Percentiles rank a stretch among this genome's conserved stretches.
Conservation (phyloP, 192 early-diverging fungal genomes). For the Nowakowskiella sp. region DNA sequence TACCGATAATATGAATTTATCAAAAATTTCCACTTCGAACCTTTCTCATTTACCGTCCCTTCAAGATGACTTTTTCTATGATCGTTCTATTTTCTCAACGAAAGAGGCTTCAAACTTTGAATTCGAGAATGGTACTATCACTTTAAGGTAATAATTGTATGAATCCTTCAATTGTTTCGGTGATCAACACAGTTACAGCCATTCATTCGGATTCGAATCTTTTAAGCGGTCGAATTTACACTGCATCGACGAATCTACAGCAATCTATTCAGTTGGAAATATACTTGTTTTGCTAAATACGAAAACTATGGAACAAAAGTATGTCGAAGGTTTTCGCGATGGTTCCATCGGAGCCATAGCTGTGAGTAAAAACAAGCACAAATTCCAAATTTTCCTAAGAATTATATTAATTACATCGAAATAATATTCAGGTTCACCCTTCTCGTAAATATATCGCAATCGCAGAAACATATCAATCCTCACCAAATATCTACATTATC, state of each 20-base stretch:
- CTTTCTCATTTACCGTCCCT: too few relatives aligned
- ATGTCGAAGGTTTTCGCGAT: slow-evolving; percentile 37
- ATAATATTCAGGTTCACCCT: slow-evolving; percentile 35
- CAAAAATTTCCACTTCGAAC: too few relatives aligned
- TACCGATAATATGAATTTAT: too few relatives aligned
- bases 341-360: slow-evolving; percentile 49
- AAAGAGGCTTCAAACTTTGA: too few relatives aligned
- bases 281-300: slow-evolving; percentile 46
- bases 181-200: too few relatives aligned
- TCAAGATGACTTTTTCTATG: too few relatives aligned
- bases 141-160: too few relatives aligned
- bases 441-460: slow-evolving; percentile 39
- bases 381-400: slow-evolving; percentile 5
- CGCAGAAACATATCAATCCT: slow-evolving; percentile 31
- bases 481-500: slow-evolving; percentile 51
- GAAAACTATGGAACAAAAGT: slow-evolving; percentile 37
- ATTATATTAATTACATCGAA: neutral
- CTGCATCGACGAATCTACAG: slow-evolving; percentile 36
- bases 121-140: too few relatives aligned
- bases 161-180: too few relatives aligned
- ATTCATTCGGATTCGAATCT: slow-evolving; percentile 49
- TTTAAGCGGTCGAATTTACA: slow-evolving; percentile 44
- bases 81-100: too few relatives aligned
- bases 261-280: slow-evolving; percentile 48
- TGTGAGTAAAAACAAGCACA: slow-evolving; percentile 13